Base-by-base conservation (phyloP, 116 monocot genomes). In the Trichopus zeylanicus region DNA sequence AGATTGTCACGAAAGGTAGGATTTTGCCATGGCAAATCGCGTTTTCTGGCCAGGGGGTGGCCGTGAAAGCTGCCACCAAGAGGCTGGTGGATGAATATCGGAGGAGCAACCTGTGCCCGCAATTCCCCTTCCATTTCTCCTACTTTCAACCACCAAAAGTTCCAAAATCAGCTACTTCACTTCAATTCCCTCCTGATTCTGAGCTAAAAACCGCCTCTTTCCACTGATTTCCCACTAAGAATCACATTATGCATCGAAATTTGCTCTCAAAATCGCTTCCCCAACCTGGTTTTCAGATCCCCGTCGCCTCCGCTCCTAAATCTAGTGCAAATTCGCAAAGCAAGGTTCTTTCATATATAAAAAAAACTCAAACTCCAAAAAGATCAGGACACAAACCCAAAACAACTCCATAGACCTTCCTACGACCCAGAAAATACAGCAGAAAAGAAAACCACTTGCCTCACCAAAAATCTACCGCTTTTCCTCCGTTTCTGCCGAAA, bases 81-180 rank as follows among this genome's bases (percentile, higher is more conserved):
- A 21, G 62, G 29, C 46, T 82, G 84, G 53, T 71, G 86, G 26
- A 78, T 63, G 60, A 76, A 73, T 29, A 86, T 61, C 3, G 89
- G 73, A 57, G 86, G 66, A 16, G 82, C 93, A 20, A 85, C 73
- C 82, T 84, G 82, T 55, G 86, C 75, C 21, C 81, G 82, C 53
- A 81, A 76, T 19, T 94, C 89, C 49, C 82, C 73, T 26, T 89
- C 83, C 86, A 86, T 89, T 7, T 25, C 70, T 53, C 54, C 19
- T 9, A 2, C 2, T 5, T 31, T 28, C 19, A 20, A 57, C 3
- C 21, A 11, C 35, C 22, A 19, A 20, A 18, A 13, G 19, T 48
- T 48, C 0, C 18, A 48, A 48, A 20, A 48, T 48, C 48, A 48
- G 10, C 21, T 22, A 3, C 48, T 48, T 48, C 7, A 4, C 48